Base-by-base conservation (phyloP, 306 rosid genomes). In the Castanospermum australe region DNA sequence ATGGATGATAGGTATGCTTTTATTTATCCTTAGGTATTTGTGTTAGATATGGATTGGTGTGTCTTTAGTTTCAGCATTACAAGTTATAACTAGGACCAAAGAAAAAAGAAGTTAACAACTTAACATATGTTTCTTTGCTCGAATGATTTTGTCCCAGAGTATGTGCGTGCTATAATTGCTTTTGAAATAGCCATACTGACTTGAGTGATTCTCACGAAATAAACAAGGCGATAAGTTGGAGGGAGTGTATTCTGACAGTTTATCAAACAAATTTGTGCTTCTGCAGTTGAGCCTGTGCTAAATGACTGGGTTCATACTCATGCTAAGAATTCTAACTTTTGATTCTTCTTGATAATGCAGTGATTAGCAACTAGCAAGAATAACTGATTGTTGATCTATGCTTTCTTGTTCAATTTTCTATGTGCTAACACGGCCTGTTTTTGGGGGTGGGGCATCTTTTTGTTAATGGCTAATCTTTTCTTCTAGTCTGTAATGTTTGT, bases 1-100 rank as follows among this genome's bases (percentile, higher is more conserved):
- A 95, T 95, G 97, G 99, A 95, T 82, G 99, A 95, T 75, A 91
- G 96, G 99, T 93, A 68, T 70, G 67, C 59, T 80, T 88, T 52
- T 78, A 41, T 81, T 81, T 84, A 82, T 67, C 42, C 32, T 69
- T 64, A 13, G 38, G 35, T 83, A 72, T 45, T 60, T 72, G 57
- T 38, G 59, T 20, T 20, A 15, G 70, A 15, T 57, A 25, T 71
- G 9, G 48, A 14, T 76, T 24, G 68, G 38, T 15, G 14, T 79
- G 38, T 78, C 57, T 74, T 52, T 68, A 54, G 6, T 73, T 9
- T 67, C 44, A 54, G 35, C 60, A 67, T 47, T 61, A 28, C 14
- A 28, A 38, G 15, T 59, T 73, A 47, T 55, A 45, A 67, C 28
- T 61, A 67, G 45, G 70, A 57, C 75, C 55, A 45, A 50, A 68